These are phyloP conservation scores for Lunasporangiospora selenospora DNA, from an alignment of 192 early-diverging fungal species.

Conservation along the genomic window DNA sequence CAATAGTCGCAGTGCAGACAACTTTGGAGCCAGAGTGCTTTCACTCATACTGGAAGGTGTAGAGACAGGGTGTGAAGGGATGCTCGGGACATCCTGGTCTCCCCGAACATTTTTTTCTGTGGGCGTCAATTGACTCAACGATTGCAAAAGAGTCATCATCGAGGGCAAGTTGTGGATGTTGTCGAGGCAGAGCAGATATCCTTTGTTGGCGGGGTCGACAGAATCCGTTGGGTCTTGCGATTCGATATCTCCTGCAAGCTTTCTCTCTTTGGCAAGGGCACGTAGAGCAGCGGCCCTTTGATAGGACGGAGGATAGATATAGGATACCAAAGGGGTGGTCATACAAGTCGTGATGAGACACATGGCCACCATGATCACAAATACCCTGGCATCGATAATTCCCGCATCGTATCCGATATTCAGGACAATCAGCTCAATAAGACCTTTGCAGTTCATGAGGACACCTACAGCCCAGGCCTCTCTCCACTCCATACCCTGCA, in stretches of 20 bases:
- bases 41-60: not conserved
- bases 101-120: not conserved
- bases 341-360: conserved; percentile 84
- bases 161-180: conserved; percentile 52
- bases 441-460: conserved; percentile 95
- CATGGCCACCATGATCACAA: conserved; percentile 63
- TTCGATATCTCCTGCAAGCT: conserved; percentile 12
- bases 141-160: conserved; percentile 48
- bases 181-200: conserved; percentile 33
- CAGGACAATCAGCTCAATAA: conserved; percentile 95
- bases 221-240: not conserved
- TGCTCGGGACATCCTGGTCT: not conserved
- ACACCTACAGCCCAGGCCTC: conserved; percentile 88
- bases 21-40: conserved; percentile 28
- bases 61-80: not conserved
- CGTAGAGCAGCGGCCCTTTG: conserved; percentile 49
- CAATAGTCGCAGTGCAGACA: conserved; percentile 78
- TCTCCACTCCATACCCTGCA: conserved; percentile 76
- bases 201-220: conserved; percentile 7
- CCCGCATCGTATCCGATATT: conserved; percentile 90
- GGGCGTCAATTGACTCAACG: not conserved
- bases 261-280: conserved; percentile 23
- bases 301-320: conserved; percentile 76
- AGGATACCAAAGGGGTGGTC: conserved; percentile 79
- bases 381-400: conserved; percentile 72